phyloP scores from a whole-genome alignment of 2,329 filamentous ascomycete genomes.

The Colletotrichum liaoningense region DNA sequence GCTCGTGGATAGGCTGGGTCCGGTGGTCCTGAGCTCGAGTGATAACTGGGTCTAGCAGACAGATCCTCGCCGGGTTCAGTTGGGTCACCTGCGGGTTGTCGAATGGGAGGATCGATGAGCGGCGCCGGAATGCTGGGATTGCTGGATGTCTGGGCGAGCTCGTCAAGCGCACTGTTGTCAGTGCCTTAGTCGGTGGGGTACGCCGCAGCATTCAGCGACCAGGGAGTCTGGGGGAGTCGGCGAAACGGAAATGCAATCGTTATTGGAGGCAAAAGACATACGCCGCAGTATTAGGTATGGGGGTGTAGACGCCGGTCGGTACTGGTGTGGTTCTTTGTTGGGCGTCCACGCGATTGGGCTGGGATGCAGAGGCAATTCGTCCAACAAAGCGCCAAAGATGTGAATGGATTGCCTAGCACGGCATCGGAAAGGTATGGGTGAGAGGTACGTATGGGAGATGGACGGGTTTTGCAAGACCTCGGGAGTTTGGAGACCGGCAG shows the following conservation, averaged over 20 bases:
- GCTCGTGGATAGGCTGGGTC: conserved; percentile 30
- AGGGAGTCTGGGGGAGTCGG: conserved; percentile 20
- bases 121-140: conserved; percentile 24
- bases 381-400: background rate
- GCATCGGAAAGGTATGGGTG: background rate
- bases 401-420: background rate
- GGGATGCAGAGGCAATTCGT: conserved; percentile 13
- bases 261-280: conserved; percentile 33
- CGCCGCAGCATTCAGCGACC: conserved; percentile 11
- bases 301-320: conserved; percentile 14
- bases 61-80: conserved; percentile 34
- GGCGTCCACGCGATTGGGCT: conserved; percentile 21
- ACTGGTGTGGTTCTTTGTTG: conserved; percentile 20
- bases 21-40: conserved; percentile 30
- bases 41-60: conserved; percentile 30
- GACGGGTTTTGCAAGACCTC: background rate
- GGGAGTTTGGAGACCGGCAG: conserved; percentile 14
- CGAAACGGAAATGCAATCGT: conserved; percentile 32
- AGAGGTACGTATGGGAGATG: background rate
- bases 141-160: conserved; percentile 28
- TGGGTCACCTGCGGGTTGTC: conserved; percentile 15
- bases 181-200: conserved; percentile 29
- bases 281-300: conserved; percentile 18
- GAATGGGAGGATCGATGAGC: conserved; percentile 27
- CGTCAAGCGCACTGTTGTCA: conserved; percentile 31